Base-by-base conservation (phyloP, 805 yeast species). In the Priceomyces melissophilus region DNA sequence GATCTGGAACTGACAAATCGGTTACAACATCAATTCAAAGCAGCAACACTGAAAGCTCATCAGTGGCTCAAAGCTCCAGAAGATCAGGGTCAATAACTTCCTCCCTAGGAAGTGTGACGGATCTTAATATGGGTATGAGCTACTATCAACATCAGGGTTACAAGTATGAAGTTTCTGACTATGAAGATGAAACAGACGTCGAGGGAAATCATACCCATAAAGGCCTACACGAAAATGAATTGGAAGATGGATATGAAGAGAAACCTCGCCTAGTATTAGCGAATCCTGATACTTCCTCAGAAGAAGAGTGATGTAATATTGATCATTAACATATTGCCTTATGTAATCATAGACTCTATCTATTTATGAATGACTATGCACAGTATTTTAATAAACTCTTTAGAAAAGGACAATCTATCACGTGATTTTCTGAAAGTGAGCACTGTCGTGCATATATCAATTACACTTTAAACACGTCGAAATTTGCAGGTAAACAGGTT, bases 221-320 rank as follows among this genome's bases (percentile, higher is more conserved):
- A 11, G 11, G 10, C 16, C n/a, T 32, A 15, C 34, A 20, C n/a
- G 16, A 47, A 15, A 44, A 46, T 10, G 51, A 52, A 20, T 57
- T 51, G 9, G 58, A 65, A 10, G 65, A 58, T 4, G 6, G 6
- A 25, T 56, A 58, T 5, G 63, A 59, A 26, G 71, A 67, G 13
- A 56, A 58, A 16, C 75, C 77, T 51, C 66, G 70, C 16, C 60
- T 81, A 42, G 74, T 67, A 35, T 68, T 81, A 37, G 84, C 82
- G 13, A 81, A 81, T 44, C 86, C 86, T 0, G 86, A 69, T 44
- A 33, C 38, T 20, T 20, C 25, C 25, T 20, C 25, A 8, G 25
- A 20, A 20, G 25, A 20, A 20, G 25, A 20, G 25, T 20, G 8
- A 20, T 20, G 25, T 20, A 20, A 20, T 20, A 20, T 20, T 20